Percentiles rank a stretch among this genome's conserved stretches.
Conservation (phyloP, 495 filamentous ascomycete species). For the Penicillium soppii region DNA sequence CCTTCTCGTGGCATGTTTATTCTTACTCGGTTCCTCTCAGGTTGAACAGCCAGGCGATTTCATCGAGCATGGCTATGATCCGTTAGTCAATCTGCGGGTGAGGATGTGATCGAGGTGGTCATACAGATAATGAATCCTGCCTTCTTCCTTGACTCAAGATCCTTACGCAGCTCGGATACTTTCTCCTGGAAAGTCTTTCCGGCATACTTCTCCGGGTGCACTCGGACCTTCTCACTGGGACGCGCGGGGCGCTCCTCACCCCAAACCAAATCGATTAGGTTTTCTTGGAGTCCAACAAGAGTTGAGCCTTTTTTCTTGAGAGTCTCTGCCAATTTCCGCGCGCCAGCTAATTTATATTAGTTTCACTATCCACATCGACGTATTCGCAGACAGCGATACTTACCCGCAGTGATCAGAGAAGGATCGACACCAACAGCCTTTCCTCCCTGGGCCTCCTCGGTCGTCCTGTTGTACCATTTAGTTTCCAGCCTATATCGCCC, state of each 20-base stretch:
- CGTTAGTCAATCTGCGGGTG: constrained; percentile 15
- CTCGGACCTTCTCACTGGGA: constrained; percentile 72
- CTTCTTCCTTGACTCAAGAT: constrained; percentile 87
- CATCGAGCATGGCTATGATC: constrained; percentile 76
- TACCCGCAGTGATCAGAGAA: constrained; percentile 76
- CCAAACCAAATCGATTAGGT: constrained; percentile 89
- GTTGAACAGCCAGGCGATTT: constrained; percentile 98
- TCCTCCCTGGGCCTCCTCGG: constrained; percentile 77
- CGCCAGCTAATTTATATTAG: constrained; percentile 54
- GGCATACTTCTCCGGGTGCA: constrained; percentile 68
- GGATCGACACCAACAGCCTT: constrained; percentile 93
- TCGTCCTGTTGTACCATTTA: constrained; percentile 53
- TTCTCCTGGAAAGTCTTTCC: constrained; percentile 85
- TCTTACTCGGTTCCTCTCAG: constrained; percentile 85
- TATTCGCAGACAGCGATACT: constrained; percentile 13
- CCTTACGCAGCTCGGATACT: constrained; percentile 82
- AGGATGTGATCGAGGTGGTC: constrained; percentile 1
- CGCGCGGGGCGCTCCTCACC: constrained; percentile 67
- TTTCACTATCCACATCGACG: background rate
- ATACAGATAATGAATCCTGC: constrained; percentile 83
- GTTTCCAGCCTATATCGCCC: constrained; percentile 8
- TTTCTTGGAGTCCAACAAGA: constrained; percentile 69
- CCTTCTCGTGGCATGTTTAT: background rate
- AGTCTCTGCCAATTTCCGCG: constrained; percentile 81
- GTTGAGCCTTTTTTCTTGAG: constrained; percentile 82